A percentile compares a stretch with the other conserved stretches of the same genome.
These are phyloP conservation scores for Pseudevernia furfuracea DNA, from an alignment of 495 filamentous ascomycete genomes.

Conservation along the genomic window DNA sequence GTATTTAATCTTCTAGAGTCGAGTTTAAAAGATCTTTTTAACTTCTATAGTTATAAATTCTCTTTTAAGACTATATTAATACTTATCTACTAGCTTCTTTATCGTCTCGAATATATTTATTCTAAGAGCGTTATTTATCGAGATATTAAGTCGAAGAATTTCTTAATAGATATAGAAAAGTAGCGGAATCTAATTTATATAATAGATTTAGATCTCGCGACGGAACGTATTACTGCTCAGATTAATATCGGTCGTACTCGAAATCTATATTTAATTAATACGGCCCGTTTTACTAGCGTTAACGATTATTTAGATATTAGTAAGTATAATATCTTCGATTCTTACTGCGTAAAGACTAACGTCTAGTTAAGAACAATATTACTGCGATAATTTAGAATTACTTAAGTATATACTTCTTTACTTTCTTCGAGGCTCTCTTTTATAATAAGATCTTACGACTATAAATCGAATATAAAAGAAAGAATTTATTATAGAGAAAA, in stretches of 20 bases:
- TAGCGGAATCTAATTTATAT: too few species aligned
- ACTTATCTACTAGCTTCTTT: constrained; percentile 33
- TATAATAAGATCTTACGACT: background rate
- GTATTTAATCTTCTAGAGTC: constrained; percentile 31
- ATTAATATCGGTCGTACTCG: too few species aligned
- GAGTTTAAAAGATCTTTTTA: constrained; percentile 33
- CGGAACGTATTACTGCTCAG: too few species aligned
- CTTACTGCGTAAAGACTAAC: constrained; percentile 21
- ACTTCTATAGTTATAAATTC: constrained; percentile 89
- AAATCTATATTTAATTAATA: too few species aligned
- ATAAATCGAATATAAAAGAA: background rate
- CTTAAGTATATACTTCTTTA: too few species aligned
- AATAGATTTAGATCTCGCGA: too few species aligned
- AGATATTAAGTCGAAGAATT: too few species aligned
- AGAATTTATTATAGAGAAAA: constrained; percentile 20
- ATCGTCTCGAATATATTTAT: constrained; percentile 31
- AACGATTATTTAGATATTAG: constrained; percentile 33
- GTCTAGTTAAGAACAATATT: constrained; percentile 30
- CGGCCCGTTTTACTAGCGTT: constrained; percentile 29
- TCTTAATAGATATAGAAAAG: too few species aligned
- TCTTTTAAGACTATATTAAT: constrained; percentile 38
- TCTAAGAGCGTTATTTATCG: constrained; percentile 21
- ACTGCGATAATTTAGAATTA: constrained; percentile 36
- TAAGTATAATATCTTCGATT: constrained; percentile 18
- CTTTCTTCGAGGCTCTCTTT: background rate